Percentiles rank a stretch among this genome's conserved stretches.
Evolutionary conservation across 2,329 filamentous ascomycete genomes (phyloP).

Genomic region (Elsinoe batatas): DNA sequence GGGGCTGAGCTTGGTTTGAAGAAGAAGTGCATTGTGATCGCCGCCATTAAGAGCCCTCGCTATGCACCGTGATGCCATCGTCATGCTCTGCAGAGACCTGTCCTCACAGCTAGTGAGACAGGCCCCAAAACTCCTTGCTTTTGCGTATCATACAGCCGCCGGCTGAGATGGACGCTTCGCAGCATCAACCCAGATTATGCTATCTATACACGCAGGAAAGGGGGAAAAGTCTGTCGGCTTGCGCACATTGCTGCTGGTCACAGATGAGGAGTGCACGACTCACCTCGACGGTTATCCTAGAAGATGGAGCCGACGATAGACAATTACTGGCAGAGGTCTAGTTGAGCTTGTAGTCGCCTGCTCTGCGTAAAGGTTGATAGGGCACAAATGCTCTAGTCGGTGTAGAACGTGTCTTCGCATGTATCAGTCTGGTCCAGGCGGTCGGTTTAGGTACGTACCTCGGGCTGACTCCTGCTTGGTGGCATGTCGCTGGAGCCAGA

Average conservation of each 20-base stretch:
- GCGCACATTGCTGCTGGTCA: slow-evolving; percentile 1
- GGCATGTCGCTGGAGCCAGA: not conserved
- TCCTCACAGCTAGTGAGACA: not conserved
- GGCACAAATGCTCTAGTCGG: not conserved
- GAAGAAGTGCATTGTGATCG: not conserved
- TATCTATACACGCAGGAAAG: slow-evolving; percentile 1
- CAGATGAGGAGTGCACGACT: not conserved
- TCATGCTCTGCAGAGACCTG: too few species aligned
- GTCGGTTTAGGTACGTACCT: not conserved
- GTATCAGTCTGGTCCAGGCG: not conserved
- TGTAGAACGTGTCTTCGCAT: not conserved
- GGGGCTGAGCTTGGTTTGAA: not conserved
- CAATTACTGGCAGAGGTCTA: not conserved
- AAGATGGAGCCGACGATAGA: slow-evolving; percentile 1
- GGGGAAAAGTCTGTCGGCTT: not conserved
- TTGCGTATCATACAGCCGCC: not conserved
- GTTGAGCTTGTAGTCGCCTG: not conserved
- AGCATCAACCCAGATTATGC: not conserved
- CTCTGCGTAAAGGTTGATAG: not conserved
- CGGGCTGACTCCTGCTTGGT: not conserved
- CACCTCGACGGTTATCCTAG: slow-evolving; percentile 13
- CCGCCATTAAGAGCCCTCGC: not conserved
- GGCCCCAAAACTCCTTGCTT: not conserved
- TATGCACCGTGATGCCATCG: not conserved
- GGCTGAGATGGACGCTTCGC: not conserved